Evolutionary conservation across 805 yeast genomes (phyloP), one percentile per base, ranked within the genome.

Genomic region (Metschnikowia gelsemii): DNA sequence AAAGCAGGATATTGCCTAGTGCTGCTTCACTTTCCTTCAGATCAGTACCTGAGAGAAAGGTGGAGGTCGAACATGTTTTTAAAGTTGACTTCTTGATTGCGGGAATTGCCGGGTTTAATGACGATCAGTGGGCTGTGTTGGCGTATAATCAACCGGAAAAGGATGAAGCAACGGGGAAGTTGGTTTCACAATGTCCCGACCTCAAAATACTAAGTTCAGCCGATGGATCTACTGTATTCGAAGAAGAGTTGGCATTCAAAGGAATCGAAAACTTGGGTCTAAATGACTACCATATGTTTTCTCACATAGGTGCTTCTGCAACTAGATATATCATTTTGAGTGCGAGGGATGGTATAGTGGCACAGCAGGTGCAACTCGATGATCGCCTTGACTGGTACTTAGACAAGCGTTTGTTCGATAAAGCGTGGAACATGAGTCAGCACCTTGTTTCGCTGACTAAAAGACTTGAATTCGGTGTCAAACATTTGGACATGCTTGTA

Each of bases 371-470:
- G n/a, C 80, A 79, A 39, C 62, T 84, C 18, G 61, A 67, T 21
- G 98, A 90, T 57, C 78, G 83, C 44, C 73, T 82, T 32, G 66
- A 78, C 3, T 91, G 97, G 96, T 83, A 72, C 44, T 44, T 79
- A 3, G 78, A 78, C 1, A 75, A 68, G 27, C 72, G 72, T 2
- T 61, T 68, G 39, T 86, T 63, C 53, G 62, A 70, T 13, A 80
- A 80, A 31, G 97, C 97, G 0, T 91, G 96, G 95, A 72, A 73
- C 29, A 79, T 87, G 56, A 76, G 93, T 43, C 77, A 72, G 35
- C 76, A 75, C 49, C 65, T 86, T 47, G 66, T 83, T 1, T 61
- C 70, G 8, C 68, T 72, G 8, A 45, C 56, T 3, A 78, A 78
- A 45, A 62, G 91, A 36, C 59, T 83, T 8, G 64, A 71, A 27